Conservation (phyloP, 78 protist genomes). For the Dictyostelium discoideum region DNA sequence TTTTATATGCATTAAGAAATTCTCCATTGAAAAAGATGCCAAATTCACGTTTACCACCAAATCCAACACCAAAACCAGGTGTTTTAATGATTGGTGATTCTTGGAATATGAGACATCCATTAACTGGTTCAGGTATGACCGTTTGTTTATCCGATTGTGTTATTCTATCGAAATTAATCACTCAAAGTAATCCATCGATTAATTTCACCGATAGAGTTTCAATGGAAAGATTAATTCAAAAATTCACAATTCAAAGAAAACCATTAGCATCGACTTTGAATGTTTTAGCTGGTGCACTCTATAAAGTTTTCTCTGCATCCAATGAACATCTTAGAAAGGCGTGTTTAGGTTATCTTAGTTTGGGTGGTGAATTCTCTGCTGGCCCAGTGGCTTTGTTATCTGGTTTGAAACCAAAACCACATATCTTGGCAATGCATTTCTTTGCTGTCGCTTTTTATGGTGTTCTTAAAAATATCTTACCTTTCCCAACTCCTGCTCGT, state of each 20-base stretch:
- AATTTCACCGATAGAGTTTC: neutral
- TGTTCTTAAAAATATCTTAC: constrained; percentile 31
- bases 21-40: constrained; percentile 82
- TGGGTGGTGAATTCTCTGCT: constrained; percentile 81
- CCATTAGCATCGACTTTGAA: constrained; percentile 76
- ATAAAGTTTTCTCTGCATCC: constrained; percentile 46
- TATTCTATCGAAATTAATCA: neutral
- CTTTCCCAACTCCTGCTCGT: constrained; percentile 75
- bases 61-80: constrained; percentile 38
- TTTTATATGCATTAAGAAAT: constrained; percentile 19
- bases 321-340: constrained; percentile 77
- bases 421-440: constrained; percentile 69
- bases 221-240: neutral
- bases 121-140: constrained; percentile 91
- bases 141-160: constrained; percentile 82
- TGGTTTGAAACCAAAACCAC: constrained; percentile 54
- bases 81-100: constrained; percentile 84
- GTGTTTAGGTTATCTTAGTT: constrained; percentile 81
- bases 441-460: constrained; percentile 80
- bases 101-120: constrained; percentile 90
- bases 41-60: constrained; percentile 78
- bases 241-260: constrained; percentile 10
- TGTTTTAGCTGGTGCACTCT: constrained; percentile 71
- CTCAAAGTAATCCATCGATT: neutral
- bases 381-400: constrained; percentile 85